These are phyloP conservation scores for Penicillium palitans DNA, from an alignment of 2,329 filamentous ascomycete species.

Conservation along the genomic window DNA sequence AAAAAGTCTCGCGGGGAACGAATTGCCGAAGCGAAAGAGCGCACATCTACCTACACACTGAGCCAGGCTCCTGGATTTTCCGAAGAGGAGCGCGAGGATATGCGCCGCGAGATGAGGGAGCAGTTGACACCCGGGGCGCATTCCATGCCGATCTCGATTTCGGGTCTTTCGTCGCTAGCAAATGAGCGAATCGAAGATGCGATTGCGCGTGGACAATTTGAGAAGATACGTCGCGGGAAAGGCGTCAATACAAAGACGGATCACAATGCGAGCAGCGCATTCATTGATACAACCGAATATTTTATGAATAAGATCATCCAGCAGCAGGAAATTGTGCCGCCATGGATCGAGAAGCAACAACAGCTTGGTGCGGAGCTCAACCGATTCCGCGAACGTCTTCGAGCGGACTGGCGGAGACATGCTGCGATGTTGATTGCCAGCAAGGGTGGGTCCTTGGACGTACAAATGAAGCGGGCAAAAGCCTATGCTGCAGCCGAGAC, in stretches of 20 bases:
- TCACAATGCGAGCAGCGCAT: slow-evolving; percentile 77
- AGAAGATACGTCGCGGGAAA: slow-evolving; percentile 76
- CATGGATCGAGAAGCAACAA: slow-evolving; percentile 99
- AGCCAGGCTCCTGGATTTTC: slow-evolving; percentile 60
- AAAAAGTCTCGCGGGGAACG: slow-evolving; percentile 50
- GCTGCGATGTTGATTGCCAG: slow-evolving; percentile 76
- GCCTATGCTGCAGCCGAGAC: slow-evolving; percentile 74
- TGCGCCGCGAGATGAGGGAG: slow-evolving; percentile 73
- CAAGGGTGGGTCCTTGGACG: slow-evolving; percentile 70
- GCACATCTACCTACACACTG: slow-evolving; percentile 56
- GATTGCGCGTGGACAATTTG: slow-evolving; percentile 86
- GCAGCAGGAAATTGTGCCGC: slow-evolving; percentile 89
- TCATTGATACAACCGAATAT: slow-evolving; percentile 94
- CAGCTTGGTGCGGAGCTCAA: slow-evolving; percentile 70
- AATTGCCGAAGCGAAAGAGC: slow-evolving; percentile 60
- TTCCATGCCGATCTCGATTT: slow-evolving; percentile 71
- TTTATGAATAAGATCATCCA: slow-evolving; percentile 99
- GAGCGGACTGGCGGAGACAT: slow-evolving; percentile 82
- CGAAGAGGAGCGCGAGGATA: slow-evolving; percentile 70
- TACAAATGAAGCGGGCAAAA: slow-evolving; percentile 70
- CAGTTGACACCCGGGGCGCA: slow-evolving; percentile 73
- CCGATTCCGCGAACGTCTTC: slow-evolving; percentile 71
- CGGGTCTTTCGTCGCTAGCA: slow-evolving; percentile 77
- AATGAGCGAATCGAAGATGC: slow-evolving; percentile 94
- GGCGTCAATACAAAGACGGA: slow-evolving; percentile 71